These are phyloP conservation scores for Penicillium parvum DNA, from an alignment of 495 filamentous ascomycete genomes.

Conservation along the genomic window DNA sequence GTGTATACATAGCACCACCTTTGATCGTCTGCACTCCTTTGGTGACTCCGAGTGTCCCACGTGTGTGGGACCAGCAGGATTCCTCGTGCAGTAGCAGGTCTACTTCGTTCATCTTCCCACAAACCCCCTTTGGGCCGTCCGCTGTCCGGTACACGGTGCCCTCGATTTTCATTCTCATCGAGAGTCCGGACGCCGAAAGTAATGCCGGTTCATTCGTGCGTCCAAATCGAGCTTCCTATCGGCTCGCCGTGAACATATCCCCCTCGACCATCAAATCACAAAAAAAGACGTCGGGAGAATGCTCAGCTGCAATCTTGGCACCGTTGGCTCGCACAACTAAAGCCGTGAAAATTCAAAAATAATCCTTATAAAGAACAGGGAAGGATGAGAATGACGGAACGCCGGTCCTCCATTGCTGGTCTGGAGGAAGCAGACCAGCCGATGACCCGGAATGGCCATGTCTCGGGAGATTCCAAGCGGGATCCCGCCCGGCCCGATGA, in stretches of 20 bases:
- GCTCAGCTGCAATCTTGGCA: constrained; percentile 23
- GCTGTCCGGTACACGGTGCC: constrained; percentile 36
- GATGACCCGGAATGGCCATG: constrained; percentile 25
- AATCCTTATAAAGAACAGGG: constrained; percentile 4
- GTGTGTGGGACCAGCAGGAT: constrained; percentile 18
- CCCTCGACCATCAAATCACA: neutral
- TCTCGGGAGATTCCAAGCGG: constrained; percentile 20
- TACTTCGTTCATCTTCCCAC: constrained; percentile 16
- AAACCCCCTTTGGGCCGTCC: constrained; percentile 10
- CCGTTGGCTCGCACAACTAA: constrained; percentile 17
- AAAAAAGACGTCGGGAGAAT: constrained; percentile 11
- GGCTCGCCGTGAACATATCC: constrained; percentile 23
- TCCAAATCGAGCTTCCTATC: constrained; percentile 24
- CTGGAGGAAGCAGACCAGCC: constrained; percentile 28
- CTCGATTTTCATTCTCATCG: constrained; percentile 10
- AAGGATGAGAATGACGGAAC: constrained; percentile 35
- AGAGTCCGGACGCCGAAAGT: constrained; percentile 23
- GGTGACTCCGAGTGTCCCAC: constrained; percentile 10
- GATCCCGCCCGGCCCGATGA: constrained; percentile 23
- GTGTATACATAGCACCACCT: constrained; percentile 23
- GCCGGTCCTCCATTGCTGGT: constrained; percentile 28
- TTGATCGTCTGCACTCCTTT: constrained; percentile 18
- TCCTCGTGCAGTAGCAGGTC: constrained; percentile 40
- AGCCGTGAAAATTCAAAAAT: constrained; percentile 1
- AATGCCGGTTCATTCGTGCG: constrained; percentile 37